phyloP scores from a whole-genome alignment of 176 grass and related monocot species.

The Panicum miliaceum region DNA sequence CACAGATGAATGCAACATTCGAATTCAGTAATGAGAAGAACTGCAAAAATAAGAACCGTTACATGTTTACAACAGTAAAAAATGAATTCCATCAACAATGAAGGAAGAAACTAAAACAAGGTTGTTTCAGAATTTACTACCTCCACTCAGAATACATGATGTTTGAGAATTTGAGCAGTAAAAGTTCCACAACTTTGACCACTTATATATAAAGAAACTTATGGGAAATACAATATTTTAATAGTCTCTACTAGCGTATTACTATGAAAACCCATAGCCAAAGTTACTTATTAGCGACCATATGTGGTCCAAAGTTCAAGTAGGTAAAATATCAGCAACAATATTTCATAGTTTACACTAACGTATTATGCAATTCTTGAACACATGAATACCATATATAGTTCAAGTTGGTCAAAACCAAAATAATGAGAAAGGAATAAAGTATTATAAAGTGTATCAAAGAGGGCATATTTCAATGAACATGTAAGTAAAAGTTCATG shows the following conservation, averaged over 20 bases:
- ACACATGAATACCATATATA: constrained; percentile 19
- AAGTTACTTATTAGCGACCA: background rate
- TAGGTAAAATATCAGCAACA: background rate
- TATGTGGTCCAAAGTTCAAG: background rate
- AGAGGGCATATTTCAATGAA: constrained; percentile 38
- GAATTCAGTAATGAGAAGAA: constrained; percentile 86
- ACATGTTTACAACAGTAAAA: constrained; percentile 21
- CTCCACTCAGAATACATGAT: constrained; percentile 1
- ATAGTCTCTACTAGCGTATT: background rate
- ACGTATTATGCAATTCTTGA: background rate
- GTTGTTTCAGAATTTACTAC: background rate
- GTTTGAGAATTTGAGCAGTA: background rate
- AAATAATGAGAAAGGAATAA: constrained; percentile 29
- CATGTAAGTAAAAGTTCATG: constrained; percentile 1
- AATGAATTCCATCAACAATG: constrained; percentile 5
- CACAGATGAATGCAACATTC: constrained; percentile 86
- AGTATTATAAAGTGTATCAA: constrained; percentile 6
- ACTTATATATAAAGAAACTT: background rate
- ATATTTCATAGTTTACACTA: background rate
- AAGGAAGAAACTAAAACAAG: constrained; percentile 35
- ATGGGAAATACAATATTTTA: background rate
- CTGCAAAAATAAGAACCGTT: constrained; percentile 56
- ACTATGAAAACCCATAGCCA: background rate
- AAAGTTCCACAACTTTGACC: background rate
- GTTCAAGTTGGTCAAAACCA: constrained; percentile 32